phyloP scores from a whole-genome alignment of 768 basidiomycete genomes.

The Lentinula guzmanii region DNA sequence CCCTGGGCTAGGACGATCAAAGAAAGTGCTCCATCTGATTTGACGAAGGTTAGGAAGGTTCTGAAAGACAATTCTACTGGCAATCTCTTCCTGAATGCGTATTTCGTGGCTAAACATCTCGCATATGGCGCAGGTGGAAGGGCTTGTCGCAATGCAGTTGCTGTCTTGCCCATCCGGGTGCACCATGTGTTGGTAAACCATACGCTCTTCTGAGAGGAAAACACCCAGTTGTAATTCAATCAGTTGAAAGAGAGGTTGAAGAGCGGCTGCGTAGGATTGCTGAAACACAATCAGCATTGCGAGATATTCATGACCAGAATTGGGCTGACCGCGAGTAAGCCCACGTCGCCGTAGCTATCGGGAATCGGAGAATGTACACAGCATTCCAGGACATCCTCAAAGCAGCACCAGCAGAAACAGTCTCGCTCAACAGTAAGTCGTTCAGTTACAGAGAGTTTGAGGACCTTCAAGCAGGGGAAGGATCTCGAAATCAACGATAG shows the following conservation, averaged over 20 bases:
- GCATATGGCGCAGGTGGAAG: slow-evolving; percentile 31
- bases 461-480: slow-evolving; percentile 39
- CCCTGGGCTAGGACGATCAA: neutral
- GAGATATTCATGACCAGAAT: neutral
- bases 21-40: slow-evolving; percentile 5
- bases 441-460: slow-evolving; percentile 56
- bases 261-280: slow-evolving; percentile 35
- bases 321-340: slow-evolving; percentile 41
- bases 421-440: slow-evolving; percentile 36
- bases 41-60: neutral
- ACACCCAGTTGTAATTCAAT: slow-evolving; percentile 53
- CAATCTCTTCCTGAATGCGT: neutral
- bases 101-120: slow-evolving; percentile 9
- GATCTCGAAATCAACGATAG: slow-evolving; percentile 38
- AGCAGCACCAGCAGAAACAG: slow-evolving; percentile 58
- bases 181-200: slow-evolving; percentile 36
- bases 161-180: slow-evolving; percentile 22
- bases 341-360: slow-evolving; percentile 34
- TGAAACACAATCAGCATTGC: slow-evolving; percentile 15
- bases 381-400: slow-evolving; percentile 51
- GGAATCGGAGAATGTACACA: slow-evolving; percentile 61
- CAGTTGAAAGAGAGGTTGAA: slow-evolving; percentile 41
- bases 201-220: slow-evolving; percentile 50
- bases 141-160: slow-evolving; percentile 17
- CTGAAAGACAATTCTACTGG: slow-evolving; percentile 1